phyloP scores from a whole-genome alignment of 75 land plant genomes.

The Pinus albicaulis region DNA sequence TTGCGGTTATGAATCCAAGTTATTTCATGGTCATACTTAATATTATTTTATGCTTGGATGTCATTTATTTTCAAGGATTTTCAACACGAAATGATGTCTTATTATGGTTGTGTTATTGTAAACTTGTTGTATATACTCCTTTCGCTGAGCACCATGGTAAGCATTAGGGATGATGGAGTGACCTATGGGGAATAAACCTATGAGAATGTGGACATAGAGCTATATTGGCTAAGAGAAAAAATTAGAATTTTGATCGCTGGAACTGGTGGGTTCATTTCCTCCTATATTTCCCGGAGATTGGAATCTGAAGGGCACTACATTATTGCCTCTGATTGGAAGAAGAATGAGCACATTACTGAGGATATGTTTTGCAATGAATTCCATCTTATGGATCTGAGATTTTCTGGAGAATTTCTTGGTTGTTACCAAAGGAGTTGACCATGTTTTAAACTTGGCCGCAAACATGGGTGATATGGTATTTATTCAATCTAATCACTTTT shows the following conservation, averaged over 20 bases:
- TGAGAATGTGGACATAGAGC: slow-evolving; percentile 65
- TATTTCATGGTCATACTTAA: too few relatives aligned
- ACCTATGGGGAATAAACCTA: slow-evolving; percentile 72
- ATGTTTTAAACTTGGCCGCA: slow-evolving; percentile 90
- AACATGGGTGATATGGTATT: slow-evolving; percentile 99
- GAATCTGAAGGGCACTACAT: slow-evolving; percentile 88
- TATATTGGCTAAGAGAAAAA: slow-evolving; percentile 79
- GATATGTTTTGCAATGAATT: slow-evolving; percentile 97
- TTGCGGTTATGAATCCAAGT: too few relatives aligned
- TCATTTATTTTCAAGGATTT: too few relatives aligned
- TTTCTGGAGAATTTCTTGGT: slow-evolving; percentile 78
- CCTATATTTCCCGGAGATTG: slow-evolving; percentile 79
- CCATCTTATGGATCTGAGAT: slow-evolving; percentile 85
- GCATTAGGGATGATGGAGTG: slow-evolving; percentile 19
- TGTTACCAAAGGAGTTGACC: slow-evolving; percentile 77
- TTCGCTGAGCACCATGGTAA: slow-evolving; percentile 28
- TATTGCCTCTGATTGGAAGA: slow-evolving; percentile 96
- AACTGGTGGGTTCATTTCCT: slow-evolving; percentile 91
- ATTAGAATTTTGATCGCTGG: slow-evolving; percentile 83
- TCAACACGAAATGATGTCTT: too few relatives aligned
- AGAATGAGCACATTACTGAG: slow-evolving; percentile 95
- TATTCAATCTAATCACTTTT: slow-evolving; percentile 88
- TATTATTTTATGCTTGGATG: too few relatives aligned
- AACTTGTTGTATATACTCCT: too few relatives aligned
- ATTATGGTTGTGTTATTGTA: too few relatives aligned